phyloP scores from a whole-genome alignment of 805 yeast species.

The Yueomyces sp. region DNA sequence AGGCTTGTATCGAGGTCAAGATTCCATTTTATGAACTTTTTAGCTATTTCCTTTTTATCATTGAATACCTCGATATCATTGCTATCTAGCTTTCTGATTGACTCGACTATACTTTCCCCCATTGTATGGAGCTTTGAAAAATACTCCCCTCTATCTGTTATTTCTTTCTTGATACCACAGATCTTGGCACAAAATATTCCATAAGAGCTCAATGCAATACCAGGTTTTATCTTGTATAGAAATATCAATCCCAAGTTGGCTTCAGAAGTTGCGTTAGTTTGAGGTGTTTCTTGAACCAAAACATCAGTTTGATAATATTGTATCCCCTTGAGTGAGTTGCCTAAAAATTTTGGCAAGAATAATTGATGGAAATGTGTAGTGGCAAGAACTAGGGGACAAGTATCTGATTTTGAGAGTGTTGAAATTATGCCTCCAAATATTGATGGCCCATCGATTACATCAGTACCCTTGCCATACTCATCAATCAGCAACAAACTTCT shows the following conservation, averaged over 20 bases:
- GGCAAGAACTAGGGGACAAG: slow-evolving; percentile 21
- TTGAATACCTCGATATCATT: slow-evolving; percentile 9
- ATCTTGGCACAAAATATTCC: slow-evolving; percentile 30
- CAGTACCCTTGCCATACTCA: slow-evolving; percentile 44
- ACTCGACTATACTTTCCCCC: slow-evolving; percentile 11
- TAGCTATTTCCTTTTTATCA: slow-evolving; percentile 10
- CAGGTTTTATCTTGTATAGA: slow-evolving; percentile 23
- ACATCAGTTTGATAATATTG: slow-evolving; percentile 27
- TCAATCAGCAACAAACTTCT: slow-evolving; percentile 35
- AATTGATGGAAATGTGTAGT: slow-evolving; percentile 35
- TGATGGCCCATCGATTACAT: slow-evolving; percentile 32
- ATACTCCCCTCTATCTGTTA: slow-evolving; percentile 23
- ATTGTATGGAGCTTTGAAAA: slow-evolving; percentile 9
- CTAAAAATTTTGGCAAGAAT: slow-evolving; percentile 18
- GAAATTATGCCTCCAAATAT: slow-evolving; percentile 29
- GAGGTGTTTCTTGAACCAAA: not conserved
- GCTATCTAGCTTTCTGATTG: slow-evolving; percentile 5
- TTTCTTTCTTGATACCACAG: slow-evolving; percentile 23
- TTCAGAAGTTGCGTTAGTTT: not conserved
- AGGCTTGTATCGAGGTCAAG: slow-evolving; percentile 11
- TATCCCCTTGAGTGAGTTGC: slow-evolving; percentile 9
- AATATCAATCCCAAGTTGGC: slow-evolving; percentile 17
- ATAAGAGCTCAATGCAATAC: slow-evolving; percentile 24
- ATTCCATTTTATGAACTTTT: slow-evolving; percentile 19
- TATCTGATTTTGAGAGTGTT: slow-evolving; percentile 5